Base-by-base conservation (phyloP, 768 basidiomycete genomes). In the Suillus luteus region DNA sequence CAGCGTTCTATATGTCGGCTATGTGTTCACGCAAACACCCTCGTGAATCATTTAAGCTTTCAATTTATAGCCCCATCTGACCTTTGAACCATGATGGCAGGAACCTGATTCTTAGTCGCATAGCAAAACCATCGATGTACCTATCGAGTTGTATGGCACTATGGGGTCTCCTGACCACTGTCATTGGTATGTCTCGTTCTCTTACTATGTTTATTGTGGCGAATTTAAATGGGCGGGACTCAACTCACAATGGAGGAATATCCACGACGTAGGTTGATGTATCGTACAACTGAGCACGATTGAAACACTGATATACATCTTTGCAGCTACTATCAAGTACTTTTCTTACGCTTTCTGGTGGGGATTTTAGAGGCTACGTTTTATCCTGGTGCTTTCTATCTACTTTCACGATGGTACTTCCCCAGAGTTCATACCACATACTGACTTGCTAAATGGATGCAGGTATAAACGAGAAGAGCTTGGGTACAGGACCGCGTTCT, bases 401-500 rank as follows among this genome's bases (percentile, higher is more conserved):
- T 90, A 12, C 76, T 89, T 35, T 86, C 85, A 2, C 88, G 84
- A 70, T 91, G 89, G 90, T 64, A 35, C 41, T n/a, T 31, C 12
- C 35, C 22, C 3, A 33, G 0, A 33, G 1, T 14, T 15, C 24
- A n/a, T 22, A 5, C 11, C 6, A 60, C 5, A 35, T 2, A 44
- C n/a, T 33, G 9, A n/a, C 27, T 40, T 14, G 11, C 31, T 49
- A 43, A 33, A 61, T 19, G 22, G 5, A 2, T 44, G 9, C 14
- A 64, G 89, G 90, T 91, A 91, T 78, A 89, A 82, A 60, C 82
- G 84, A 48, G 78, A 77, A n/a, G 90, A 92, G 70, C 80, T 92
- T 43, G 89, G 87, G 59, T 77, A 84, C 43, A 80, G 89, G 59
- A 86, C 82, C 17, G 86, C 89, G 7, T 72, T 88, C 59, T 79